phyloP scores from a whole-genome alignment of 1,284 basidiomycete species.

The Melampsora abietis-canadensis region DNA sequence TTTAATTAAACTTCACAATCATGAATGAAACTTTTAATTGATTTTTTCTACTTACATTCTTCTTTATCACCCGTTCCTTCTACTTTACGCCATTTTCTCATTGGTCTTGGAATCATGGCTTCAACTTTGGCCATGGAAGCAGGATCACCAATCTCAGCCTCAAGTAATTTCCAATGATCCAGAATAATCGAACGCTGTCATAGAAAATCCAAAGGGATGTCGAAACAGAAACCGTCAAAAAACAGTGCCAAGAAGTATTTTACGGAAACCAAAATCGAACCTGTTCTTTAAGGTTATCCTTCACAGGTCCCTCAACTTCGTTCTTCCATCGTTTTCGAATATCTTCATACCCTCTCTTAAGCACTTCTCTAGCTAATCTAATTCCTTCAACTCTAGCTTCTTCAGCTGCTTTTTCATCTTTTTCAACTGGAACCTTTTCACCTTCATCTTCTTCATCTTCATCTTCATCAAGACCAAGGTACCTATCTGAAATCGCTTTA shows the following conservation, averaged over 20 bases:
- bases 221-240: neutral
- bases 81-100: slow-evolving; percentile 75
- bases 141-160: slow-evolving; percentile 69
- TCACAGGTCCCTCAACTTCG: slow-evolving; percentile 38
- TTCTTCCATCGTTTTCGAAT: slow-evolving; percentile 64
- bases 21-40: neutral
- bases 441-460: slow-evolving; percentile 73
- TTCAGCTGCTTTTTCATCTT: slow-evolving; percentile 52
- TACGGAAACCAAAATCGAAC: too few relatives aligned
- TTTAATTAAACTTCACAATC: slow-evolving; percentile 5
- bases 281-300: slow-evolving; percentile 71
- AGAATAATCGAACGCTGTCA: slow-evolving; percentile 76
- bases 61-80: slow-evolving; percentile 79
- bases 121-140: slow-evolving; percentile 72
- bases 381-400: slow-evolving; percentile 64
- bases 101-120: slow-evolving; percentile 82
- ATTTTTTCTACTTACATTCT: slow-evolving; percentile 61
- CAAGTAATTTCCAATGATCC: slow-evolving; percentile 89
- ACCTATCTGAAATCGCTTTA: slow-evolving; percentile 48
- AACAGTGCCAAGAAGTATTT: neutral
- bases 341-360: slow-evolving; percentile 79
- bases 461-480: slow-evolving; percentile 57
- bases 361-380: slow-evolving; percentile 68
- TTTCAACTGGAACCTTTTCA: slow-evolving; percentile 62
- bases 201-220: neutral